These are phyloP conservation scores for Fusarium solani-melongenae DNA, from an alignment of 2,329 filamentous ascomycete genomes.

Conservation along the genomic window DNA sequence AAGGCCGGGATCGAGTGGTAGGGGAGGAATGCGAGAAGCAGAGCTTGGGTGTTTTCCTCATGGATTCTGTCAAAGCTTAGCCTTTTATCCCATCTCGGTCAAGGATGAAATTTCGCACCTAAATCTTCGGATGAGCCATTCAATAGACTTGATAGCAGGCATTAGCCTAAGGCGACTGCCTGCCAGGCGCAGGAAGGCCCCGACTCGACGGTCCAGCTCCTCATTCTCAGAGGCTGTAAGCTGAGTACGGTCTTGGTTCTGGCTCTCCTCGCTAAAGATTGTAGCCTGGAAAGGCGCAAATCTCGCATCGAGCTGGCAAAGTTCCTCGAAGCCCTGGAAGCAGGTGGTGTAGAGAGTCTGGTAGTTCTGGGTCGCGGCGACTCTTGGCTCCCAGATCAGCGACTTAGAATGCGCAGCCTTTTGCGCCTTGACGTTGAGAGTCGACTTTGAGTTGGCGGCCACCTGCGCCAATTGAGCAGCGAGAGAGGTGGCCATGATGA, in stretches of 20 bases:
- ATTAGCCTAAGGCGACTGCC: constrained; percentile 82
- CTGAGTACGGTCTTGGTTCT: constrained; percentile 85
- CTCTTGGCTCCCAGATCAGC: constrained; percentile 87
- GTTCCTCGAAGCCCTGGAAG: constrained; percentile 87
- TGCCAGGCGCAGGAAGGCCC: constrained; percentile 84
- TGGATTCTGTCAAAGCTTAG: constrained; percentile 72
- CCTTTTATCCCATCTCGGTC: background rate
- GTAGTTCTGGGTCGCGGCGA: constrained; percentile 89
- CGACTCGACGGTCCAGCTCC: constrained; percentile 80
- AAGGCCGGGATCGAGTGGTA: constrained; percentile 92
- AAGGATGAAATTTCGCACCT: constrained; percentile 64
- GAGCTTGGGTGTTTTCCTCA: constrained; percentile 83
- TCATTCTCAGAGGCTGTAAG: constrained; percentile 85
- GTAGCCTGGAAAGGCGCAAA: constrained; percentile 80
- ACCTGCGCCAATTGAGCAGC: constrained; percentile 95
- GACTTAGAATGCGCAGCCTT: constrained; percentile 93
- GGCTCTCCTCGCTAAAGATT: constrained; percentile 95
- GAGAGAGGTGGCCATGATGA: constrained; percentile 82
- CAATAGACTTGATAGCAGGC: constrained; percentile 89
- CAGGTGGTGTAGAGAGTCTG: constrained; percentile 90
- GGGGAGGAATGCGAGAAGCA: constrained; percentile 89
- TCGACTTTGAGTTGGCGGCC: constrained; percentile 87
- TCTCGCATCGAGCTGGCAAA: constrained; percentile 86
- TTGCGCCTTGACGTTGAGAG: constrained; percentile 92
- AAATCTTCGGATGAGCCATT: constrained; percentile 95